phyloP scores from a whole-genome alignment of 2,329 filamentous ascomycete genomes.

The Leptosphaerulina australis region DNA sequence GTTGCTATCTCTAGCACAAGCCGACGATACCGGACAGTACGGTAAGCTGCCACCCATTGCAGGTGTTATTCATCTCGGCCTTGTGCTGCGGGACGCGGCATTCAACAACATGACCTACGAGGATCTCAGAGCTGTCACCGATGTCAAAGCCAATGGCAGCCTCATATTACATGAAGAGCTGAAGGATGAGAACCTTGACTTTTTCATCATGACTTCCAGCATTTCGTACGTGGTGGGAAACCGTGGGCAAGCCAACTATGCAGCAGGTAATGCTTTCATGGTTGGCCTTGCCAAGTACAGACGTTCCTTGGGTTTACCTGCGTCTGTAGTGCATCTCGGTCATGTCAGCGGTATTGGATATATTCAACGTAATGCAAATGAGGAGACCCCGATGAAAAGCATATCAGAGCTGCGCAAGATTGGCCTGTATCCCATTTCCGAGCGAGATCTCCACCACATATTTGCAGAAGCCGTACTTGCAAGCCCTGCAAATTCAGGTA shows the following conservation, averaged over 20 bases:
- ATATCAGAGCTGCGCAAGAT: neutral
- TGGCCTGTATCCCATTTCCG: constrained; percentile 7
- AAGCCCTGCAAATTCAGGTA: constrained; percentile 8
- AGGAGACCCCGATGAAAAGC: neutral
- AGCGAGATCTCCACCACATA: constrained; percentile 19
- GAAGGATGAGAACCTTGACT: constrained; percentile 26
- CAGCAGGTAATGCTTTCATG: constrained; percentile 50
- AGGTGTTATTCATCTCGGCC: constrained; percentile 20
- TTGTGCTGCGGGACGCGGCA: constrained; percentile 17
- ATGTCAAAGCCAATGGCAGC: constrained; percentile 23
- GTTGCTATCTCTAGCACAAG: neutral
- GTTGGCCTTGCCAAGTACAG: constrained; percentile 28
- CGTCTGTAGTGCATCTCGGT: constrained; percentile 58
- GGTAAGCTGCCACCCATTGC: constrained; percentile 18
- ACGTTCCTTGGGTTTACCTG: constrained; percentile 34
- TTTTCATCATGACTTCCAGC: constrained; percentile 39
- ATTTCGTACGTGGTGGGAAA: constrained; percentile 30
- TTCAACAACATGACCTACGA: constrained; percentile 21
- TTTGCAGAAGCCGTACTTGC: constrained; percentile 14
- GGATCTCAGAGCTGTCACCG: constrained; percentile 6
- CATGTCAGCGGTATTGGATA: constrained; percentile 53
- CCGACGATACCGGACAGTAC: too few species aligned
- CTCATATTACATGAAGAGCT: constrained; percentile 9
- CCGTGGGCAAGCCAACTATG: constrained; percentile 54
- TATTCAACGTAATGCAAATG: constrained; percentile 26